Evolutionary conservation across 1,284 basidiomycete genomes (phyloP).

Genomic region (Ganoderma meredithae): DNA sequence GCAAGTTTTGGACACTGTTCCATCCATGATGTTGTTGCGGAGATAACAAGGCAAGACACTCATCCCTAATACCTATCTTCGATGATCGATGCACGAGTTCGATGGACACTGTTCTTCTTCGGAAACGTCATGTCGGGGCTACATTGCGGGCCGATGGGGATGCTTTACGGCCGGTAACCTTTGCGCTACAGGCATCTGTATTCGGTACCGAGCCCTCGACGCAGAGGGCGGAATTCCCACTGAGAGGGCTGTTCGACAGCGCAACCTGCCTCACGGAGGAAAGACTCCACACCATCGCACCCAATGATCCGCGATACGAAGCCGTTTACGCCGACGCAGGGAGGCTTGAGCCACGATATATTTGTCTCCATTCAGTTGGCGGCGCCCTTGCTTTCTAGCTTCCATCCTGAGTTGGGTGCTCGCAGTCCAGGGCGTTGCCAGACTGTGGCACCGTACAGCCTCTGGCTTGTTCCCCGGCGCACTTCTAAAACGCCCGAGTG

Average conservation of each 20-base stretch:
- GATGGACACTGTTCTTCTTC: too few species aligned
- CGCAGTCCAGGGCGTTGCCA: constrained; percentile 30
- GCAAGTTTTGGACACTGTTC: constrained; percentile 1
- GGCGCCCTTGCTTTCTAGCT: constrained; percentile 29
- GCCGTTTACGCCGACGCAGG: constrained; percentile 25
- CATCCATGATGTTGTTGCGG: constrained; percentile 15
- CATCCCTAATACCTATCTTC: neutral
- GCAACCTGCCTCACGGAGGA: constrained; percentile 21
- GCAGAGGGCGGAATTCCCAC: constrained; percentile 18
- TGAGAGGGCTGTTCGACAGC: constrained; percentile 15
- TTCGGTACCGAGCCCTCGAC: constrained; percentile 32
- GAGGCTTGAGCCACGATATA: constrained; percentile 25
- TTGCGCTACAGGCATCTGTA: neutral
- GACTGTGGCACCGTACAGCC: constrained; percentile 30
- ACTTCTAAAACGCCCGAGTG: constrained; percentile 31
- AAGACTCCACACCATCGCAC: constrained; percentile 23
- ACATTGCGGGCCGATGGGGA: neutral
- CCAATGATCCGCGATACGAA: constrained; percentile 33
- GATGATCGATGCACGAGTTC: neutral
- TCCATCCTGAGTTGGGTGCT: constrained; percentile 30
- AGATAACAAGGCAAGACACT: constrained; percentile 19
- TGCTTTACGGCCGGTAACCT: neutral
- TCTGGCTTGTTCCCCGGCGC: constrained; percentile 35
- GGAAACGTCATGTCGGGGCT: neutral
- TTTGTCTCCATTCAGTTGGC: constrained; percentile 29